Base-by-base conservation (phyloP, 139 green algal genomes). In the Tetraselmis striata region DNA sequence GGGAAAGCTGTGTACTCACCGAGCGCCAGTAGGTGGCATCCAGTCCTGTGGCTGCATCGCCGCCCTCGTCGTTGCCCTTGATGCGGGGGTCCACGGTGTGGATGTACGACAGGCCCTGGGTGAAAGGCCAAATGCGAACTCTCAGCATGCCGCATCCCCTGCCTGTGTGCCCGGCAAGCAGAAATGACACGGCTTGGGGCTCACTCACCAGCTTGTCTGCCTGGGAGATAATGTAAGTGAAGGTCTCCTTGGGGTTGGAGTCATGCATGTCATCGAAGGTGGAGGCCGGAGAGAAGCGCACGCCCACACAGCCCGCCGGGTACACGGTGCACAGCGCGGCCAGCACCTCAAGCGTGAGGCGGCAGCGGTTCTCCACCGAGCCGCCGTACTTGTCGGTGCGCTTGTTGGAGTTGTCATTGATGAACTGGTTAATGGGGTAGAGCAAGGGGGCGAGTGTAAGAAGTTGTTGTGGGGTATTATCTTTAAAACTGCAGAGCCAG, bases 11-110 rank as follows among this genome's bases (percentile, higher is more conserved):
- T n/a, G n/a, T 18, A 18, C 45, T 67, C 18, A 67, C 45, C 45
- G 45, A 67, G 45, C 45, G 45, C 45, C 45, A 67, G 45, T 67
- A 67, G 11, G 45, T 5, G 18, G 45, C 45, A 25, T 5, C 45
- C 45, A 67, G 45, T 5, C 45, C 45, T 5, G 5, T 25, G 11
- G 5, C 18, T 5, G 5, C 45, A 5, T 67, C 45, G 45, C 45
- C 45, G 45, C 27, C 1, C 29, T 80, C 83, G 2, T 83, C 58
- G 77, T 81, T 80, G 75, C 80, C 75, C 28, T 30, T 67, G 74
- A 95, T 82, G 0, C 92, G 87, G 0, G 88, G 86, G 86, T 96
- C 91, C 0, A 97, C 84, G 45, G 93, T 86, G 89, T 97, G 94
- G 1, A 95, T 32, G 82, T 96, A 96, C 0, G 90, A 84, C 80